Conservation (phyloP, 1,284 basidiomycete genomes). For the Moesziomyces globuligerus region DNA sequence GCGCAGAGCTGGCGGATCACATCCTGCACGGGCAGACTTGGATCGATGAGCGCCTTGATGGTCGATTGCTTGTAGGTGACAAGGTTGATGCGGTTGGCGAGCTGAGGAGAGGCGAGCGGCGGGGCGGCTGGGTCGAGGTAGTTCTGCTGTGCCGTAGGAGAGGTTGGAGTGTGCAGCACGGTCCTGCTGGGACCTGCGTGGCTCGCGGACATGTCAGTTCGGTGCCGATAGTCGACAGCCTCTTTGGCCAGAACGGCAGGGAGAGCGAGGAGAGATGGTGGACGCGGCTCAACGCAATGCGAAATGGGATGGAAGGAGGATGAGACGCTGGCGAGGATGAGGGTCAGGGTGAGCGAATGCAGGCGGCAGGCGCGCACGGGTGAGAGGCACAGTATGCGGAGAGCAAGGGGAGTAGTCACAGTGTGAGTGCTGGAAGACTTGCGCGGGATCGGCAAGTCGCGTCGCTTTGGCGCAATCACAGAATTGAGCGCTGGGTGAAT, state of each 20-base stretch:
- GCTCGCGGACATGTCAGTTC: constrained; percentile 4
- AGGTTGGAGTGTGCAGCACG: constrained; percentile 7
- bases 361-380: too few relatives aligned
- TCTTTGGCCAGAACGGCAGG: not conserved
- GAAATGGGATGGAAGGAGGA: not conserved
- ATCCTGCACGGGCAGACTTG: constrained; percentile 54
- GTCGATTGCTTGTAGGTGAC: constrained; percentile 58
- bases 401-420: not conserved
- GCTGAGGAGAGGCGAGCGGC: constrained; percentile 22
- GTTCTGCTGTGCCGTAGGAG: constrained; percentile 9
- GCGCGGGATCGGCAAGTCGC: constrained; percentile 10
- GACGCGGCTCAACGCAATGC: not conserved
- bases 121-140: constrained; percentile 16
- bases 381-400: too few relatives aligned
- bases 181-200: constrained; percentile 24
- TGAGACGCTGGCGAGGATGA: not conserved
- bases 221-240: not conserved
- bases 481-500: not conserved
- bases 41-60: constrained; percentile 60
- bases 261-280: not conserved
- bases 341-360: too few relatives aligned
- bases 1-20: constrained; percentile 67
- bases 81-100: constrained; percentile 52
- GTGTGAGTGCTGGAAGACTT: not conserved
- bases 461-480: constrained; percentile 8